Evolutionary conservation across 2,329 filamentous ascomycete species (phyloP).

Genomic region (Hymenotorrendiella dingleyae): DNA sequence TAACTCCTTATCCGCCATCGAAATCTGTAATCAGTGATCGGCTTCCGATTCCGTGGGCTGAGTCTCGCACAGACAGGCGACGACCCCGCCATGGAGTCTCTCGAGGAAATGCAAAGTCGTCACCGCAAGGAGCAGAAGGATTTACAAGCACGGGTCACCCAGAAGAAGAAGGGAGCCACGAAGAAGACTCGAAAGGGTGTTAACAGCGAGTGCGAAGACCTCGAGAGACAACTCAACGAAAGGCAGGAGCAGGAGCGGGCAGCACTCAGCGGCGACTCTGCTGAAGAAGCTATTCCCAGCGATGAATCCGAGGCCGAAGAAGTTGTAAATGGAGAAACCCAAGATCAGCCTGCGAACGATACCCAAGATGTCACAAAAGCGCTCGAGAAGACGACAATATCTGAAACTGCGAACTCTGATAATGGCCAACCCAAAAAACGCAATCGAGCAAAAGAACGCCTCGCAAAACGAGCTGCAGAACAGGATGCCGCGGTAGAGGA

Average conservation of each 20-base stretch:
- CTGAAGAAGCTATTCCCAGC: not conserved
- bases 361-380: conserved; percentile 16
- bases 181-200: conserved; percentile 77
- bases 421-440: conserved; percentile 52
- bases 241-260: conserved; percentile 58
- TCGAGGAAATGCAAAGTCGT: conserved; percentile 71
- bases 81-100: conserved; percentile 38
- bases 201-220: conserved; percentile 67
- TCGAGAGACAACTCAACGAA: conserved; percentile 62
- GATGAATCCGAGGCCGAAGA: not conserved
- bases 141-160: conserved; percentile 76
- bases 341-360: conserved; percentile 5
- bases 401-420: conserved; percentile 17
- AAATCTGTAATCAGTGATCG: no score
- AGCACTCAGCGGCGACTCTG: conserved; percentile 31
- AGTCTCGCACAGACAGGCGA: no score
- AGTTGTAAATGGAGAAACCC: conserved; percentile 3
- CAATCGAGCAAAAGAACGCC: conserved; percentile 84
- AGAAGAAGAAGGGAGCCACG: conserved; percentile 94
- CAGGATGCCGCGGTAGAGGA: conserved; percentile 61
- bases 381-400: conserved; percentile 19
- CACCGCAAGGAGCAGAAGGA: conserved; percentile 89
- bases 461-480: conserved; percentile 84
- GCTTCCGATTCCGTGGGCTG: no score
- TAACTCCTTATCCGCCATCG: no score